Evolutionary conservation across 192 early-diverging fungal species (phyloP), one percentile per base, ranked within the genome.

Genomic region (Podila epicladia): DNA sequence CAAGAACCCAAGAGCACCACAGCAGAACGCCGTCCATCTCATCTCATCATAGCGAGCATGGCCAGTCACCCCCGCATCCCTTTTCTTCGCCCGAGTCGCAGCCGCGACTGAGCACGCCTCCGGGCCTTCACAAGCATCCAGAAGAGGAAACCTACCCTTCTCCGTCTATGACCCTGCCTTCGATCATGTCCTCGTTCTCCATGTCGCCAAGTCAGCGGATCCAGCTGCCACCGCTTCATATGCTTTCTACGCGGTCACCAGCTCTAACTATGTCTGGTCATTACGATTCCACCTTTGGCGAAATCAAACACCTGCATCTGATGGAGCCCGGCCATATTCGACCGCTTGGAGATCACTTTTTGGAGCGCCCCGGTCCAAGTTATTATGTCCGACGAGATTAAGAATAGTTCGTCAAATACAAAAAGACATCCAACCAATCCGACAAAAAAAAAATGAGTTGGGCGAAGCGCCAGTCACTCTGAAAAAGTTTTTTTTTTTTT

Each of bases 1-100:
- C 22, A 51, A 8, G 17, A 53, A 20, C 33, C 45, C 15, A 38
- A 64, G 28, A 53, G 29, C 11, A 73, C 17, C 77, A 73, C 28
- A 69, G 71, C 28, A 66, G 71, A 15, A 80, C 77, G 32, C 77
- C 77, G 45, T 80, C 77, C 11, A 73, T 72, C 70, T 73, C 71
- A 19, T 73, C 71, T 2, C 70, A 73, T 38, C 71, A 73, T 41
- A 80, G 71, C 11, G 64, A 41, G 22, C 62, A 66, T 45, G 73
- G 65, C 62, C 64, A 69, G 65, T 80, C 77, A n/a, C 77, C 77
- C 19, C 67, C 77, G 4, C 65, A 69, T 57, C 71, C 77, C 0
- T 69, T 69, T 22, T 80, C 77, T 1, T 71, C 77, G 2, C 62
- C 66, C 5, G 71, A 80, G 55, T 65, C 45, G 4, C 64, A 28